Base-by-base conservation (phyloP, 257 asterid species). In the Voacanga thouarsii region DNA sequence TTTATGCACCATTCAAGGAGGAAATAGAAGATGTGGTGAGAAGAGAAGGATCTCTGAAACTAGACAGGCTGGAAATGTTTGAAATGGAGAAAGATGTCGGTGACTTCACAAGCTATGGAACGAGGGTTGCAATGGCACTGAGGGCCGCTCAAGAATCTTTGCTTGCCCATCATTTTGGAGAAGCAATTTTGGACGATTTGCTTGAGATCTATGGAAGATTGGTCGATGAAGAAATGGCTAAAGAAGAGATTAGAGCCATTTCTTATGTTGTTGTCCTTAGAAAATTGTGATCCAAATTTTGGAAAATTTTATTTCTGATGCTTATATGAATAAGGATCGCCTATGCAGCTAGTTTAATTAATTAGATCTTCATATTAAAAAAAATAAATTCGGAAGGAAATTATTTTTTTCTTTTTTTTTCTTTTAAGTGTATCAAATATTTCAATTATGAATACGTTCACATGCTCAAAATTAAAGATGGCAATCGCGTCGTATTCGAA, bases 61-160 rank as follows among this genome's bases (percentile, higher is more conserved):
- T 89, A 63, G 97, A 90, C 11, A 45, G 78, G 76, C 14, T 88
- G 23, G 94, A 90, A 74, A 79, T 59, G 86, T 87, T 85, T 76
- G 97, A 87, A 75, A 84, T 80, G 67, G 97, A 90, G 26, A 87
- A 85, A 26, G 85, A 80, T n/a, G 71, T 21, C 7, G 85, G 82
- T 16, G 79, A 74, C 19, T 39, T 80, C 21, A 69, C 30, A 3
- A 91, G 96, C 86, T 91, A 90, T 69, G 97, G 99, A 67, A 76
- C 74, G 74, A 88, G 86, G 45, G 95, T 90, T 26, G 97, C 97
- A 21, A 89, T 85, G 85, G 75, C 97, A 37, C 97, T 93, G 51
- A 87, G 98, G 71, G 92, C 99, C 15, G 83, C 93, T 64, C 99
- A 93, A 88, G 97, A 94, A 83, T 88, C 97, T 24, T 86, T 89